Conservation (phyloP, 2,329 filamentous ascomycete genomes). For the Daldinia sp. region DNA sequence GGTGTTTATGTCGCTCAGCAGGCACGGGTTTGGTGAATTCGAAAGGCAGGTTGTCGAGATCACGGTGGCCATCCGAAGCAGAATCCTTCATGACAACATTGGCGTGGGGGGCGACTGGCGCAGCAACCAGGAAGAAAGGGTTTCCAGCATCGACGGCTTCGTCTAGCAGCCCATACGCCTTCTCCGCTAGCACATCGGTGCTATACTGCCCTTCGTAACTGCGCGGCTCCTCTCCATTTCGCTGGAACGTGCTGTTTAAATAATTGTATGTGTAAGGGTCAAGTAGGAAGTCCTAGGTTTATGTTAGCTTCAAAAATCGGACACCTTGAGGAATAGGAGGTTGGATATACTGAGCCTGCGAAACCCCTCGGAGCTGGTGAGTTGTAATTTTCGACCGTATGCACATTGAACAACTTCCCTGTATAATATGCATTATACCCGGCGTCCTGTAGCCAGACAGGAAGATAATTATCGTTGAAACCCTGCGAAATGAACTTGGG, state of each 20-base stretch:
- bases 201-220: conserved; percentile 50
- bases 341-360: conserved; percentile 31
- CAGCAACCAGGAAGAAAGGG: conserved; percentile 73
- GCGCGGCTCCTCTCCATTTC: conserved; percentile 59
- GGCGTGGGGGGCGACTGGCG: conserved; percentile 72
- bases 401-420: conserved; percentile 65
- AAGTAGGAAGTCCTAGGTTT: conserved; percentile 57
- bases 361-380: conserved; percentile 50
- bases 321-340: neutral
- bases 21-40: conserved; percentile 53
- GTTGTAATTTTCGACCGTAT: conserved; percentile 53
- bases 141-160: conserved; percentile 62
- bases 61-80: conserved; percentile 51
- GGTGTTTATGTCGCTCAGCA: conserved; percentile 65
- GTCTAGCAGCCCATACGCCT: conserved; percentile 67
- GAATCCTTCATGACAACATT: conserved; percentile 32
- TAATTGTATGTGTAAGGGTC: conserved; percentile 75
- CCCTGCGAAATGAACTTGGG: conserved; percentile 62
- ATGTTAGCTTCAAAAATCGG: neutral
- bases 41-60: conserved; percentile 54
- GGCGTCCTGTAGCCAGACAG: conserved; percentile 63
- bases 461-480: conserved; percentile 63
- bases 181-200: conserved; percentile 66
- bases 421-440: conserved; percentile 68
- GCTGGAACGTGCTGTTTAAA: conserved; percentile 69